Conservation (phyloP, 441 rosid genomes). For the Erodium trifolium region DNA sequence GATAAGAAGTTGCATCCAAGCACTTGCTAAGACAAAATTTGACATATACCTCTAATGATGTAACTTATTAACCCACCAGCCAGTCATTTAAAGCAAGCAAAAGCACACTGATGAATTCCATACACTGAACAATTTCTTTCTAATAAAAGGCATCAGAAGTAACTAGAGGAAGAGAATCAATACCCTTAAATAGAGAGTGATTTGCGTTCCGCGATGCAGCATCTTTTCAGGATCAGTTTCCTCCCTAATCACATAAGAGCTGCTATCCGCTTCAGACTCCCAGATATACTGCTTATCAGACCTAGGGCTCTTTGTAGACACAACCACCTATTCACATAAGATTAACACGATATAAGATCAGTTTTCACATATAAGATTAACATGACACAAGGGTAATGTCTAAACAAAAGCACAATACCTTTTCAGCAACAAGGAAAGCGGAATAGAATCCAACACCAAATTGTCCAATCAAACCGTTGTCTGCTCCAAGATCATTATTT, state of each 20-base stretch:
- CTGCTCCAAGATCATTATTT: slow-evolving; percentile 76
- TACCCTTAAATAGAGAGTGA: slow-evolving; percentile 83
- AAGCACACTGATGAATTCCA: not conserved
- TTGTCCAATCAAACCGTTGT: slow-evolving; percentile 82
- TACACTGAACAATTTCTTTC: not conserved
- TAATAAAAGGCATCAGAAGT: not conserved
- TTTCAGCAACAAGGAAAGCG: slow-evolving; percentile 90
- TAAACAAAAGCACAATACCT: slow-evolving; percentile 32
- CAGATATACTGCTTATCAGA: slow-evolving; percentile 90
- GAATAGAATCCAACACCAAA: slow-evolving; percentile 99
- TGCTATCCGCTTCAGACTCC: slow-evolving; percentile 85
- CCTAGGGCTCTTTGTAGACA: slow-evolving; percentile 84
- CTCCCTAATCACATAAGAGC: slow-evolving; percentile 72
- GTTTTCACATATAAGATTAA: not conserved
- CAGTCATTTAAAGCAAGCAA: not conserved
- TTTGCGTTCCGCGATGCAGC: slow-evolving; percentile 74
- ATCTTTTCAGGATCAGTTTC: slow-evolving; percentile 75
- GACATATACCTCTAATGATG: not conserved
- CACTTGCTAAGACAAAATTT: too few relatives aligned
- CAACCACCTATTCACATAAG: slow-evolving; percentile 50
- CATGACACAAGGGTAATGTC: not conserved
- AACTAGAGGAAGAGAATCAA: not conserved
- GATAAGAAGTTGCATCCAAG: too few relatives aligned
- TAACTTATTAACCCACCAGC: not conserved
- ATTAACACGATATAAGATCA: not conserved